These are phyloP conservation scores for Globisporangium okanoganense DNA, from an alignment of 352 stramenopile species.

Conservation along the genomic window DNA sequence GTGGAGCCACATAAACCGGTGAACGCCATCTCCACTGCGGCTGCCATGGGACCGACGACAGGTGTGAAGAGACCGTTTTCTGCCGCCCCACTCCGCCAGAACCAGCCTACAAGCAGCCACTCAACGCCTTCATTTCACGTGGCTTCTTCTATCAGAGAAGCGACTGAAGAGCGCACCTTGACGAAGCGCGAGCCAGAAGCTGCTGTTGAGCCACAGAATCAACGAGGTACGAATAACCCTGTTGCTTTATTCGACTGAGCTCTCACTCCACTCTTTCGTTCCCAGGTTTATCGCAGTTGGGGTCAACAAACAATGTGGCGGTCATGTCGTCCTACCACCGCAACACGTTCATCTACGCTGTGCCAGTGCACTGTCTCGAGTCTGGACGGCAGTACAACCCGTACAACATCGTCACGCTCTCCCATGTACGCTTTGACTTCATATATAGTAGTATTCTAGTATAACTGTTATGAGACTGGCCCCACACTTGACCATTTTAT, in stretches of 20 bases:
- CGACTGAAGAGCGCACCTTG: no score
- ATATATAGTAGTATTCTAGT: no score
- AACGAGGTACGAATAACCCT: neutral
- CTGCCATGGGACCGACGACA: neutral
- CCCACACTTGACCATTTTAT: neutral
- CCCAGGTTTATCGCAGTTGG: neutral
- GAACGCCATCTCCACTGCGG: neutral
- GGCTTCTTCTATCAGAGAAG: neutral
- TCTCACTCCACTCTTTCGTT: neutral
- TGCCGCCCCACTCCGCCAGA: neutral
- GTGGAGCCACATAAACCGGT: neutral
- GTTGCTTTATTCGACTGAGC: neutral
- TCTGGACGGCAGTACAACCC: conserved; percentile 45
- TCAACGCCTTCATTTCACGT: neutral
- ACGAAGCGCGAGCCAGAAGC: neutral
- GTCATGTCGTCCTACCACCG: conserved; percentile 15
- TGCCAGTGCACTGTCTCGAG: conserved; percentile 56
- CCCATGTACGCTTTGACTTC: conserved; percentile 34
- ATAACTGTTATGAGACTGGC: no score
- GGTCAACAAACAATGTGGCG: neutral
- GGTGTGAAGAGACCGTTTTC: conserved; percentile 4
- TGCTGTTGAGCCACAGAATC: neutral
- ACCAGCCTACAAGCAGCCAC: neutral
- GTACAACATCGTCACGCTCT: conserved; percentile 59
- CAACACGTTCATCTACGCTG: conserved; percentile 66